These are phyloP conservation scores for Megacollybia marginata DNA, from an alignment of 768 basidiomycete species.

Conservation along the genomic window DNA sequence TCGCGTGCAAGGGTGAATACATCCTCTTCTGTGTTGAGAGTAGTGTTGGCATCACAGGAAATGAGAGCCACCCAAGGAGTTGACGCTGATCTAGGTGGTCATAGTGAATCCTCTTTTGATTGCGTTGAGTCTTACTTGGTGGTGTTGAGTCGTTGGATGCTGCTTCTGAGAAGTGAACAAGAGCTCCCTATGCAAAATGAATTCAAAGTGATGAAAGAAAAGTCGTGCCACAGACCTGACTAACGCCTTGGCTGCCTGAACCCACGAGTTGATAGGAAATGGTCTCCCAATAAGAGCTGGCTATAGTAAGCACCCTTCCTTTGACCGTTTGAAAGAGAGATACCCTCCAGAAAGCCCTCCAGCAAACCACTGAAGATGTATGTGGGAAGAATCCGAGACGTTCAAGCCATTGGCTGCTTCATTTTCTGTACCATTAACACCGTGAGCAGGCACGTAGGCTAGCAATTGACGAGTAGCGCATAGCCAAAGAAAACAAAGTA, in stretches of 20 bases:
- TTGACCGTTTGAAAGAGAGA: too few relatives aligned
- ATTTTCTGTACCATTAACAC: slow-evolving; percentile 56
- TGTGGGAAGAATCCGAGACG: slow-evolving; percentile 47
- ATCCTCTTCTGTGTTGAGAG: slow-evolving; percentile 50
- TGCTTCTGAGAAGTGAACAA: slow-evolving; percentile 79
- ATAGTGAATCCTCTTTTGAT: slow-evolving; percentile 4
- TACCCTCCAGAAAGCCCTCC: too few relatives aligned
- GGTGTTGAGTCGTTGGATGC: slow-evolving; percentile 38
- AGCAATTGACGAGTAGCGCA: slow-evolving; percentile 7
- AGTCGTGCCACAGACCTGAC: slow-evolving; percentile 37
- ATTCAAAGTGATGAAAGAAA: slow-evolving; percentile 3
- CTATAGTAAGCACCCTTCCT: too few relatives aligned
- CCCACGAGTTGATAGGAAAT: slow-evolving; percentile 58
- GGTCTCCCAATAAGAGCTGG: slow-evolving; percentile 42
- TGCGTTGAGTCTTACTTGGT: slow-evolving; percentile 32
- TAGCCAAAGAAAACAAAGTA: slow-evolving; percentile 5
- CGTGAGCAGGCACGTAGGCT: slow-evolving; percentile 64
- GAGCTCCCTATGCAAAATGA: slow-evolving; percentile 49
- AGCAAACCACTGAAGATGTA: slow-evolving; percentile 48
- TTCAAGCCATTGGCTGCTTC: slow-evolving; percentile 38
- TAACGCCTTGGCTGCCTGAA: slow-evolving; percentile 36
- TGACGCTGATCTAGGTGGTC: slow-evolving; percentile 32
- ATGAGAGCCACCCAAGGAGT: slow-evolving; percentile 93
- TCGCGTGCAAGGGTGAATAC: slow-evolving; percentile 78
- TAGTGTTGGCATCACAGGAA: slow-evolving; percentile 74